Evolutionary conservation across 1,284 basidiomycete genomes (phyloP).

Genomic region (Malassezia nana): DNA sequence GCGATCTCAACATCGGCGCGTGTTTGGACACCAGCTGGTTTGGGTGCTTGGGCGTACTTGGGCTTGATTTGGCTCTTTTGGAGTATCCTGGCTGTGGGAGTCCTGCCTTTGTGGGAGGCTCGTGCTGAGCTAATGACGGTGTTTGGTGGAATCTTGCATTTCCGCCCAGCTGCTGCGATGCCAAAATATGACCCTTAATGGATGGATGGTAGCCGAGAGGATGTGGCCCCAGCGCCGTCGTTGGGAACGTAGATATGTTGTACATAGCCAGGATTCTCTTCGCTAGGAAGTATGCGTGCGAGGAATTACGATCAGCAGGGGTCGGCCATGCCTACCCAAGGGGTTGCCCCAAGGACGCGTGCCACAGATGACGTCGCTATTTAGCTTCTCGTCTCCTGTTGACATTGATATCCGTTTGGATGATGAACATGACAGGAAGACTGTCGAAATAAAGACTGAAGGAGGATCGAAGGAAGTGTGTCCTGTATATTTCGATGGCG

Average conservation of each 20-base stretch:
- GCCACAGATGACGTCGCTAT: constrained; percentile 67
- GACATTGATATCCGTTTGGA: constrained; percentile 83
- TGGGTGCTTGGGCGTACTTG: constrained; percentile 41
- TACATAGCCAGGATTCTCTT: neutral
- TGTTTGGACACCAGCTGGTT: constrained; percentile 30
- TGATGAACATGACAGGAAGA: constrained; percentile 70
- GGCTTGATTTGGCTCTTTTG: constrained; percentile 74
- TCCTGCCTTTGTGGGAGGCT: constrained; percentile 79
- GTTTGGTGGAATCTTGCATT: neutral
- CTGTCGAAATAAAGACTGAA: constrained; percentile 56
- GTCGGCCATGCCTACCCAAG: too few species aligned
- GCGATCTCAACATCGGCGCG: constrained; percentile 26
- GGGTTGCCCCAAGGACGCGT: neutral
- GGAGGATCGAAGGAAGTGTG: constrained; percentile 71
- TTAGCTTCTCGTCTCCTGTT: constrained; percentile 73
- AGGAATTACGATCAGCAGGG: neutral
- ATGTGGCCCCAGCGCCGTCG: too few species aligned
- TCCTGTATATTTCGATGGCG: constrained; percentile 92
- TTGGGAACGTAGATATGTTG: too few species aligned
- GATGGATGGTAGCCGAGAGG: too few species aligned
- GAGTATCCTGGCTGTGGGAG: constrained; percentile 58
- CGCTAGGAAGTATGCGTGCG: neutral
- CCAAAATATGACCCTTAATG: too few species aligned
- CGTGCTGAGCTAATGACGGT: constrained; percentile 41
- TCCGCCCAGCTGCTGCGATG: neutral